Conservation (phyloP, 805 yeast species). For the Zygosaccharomyces rouxii region DNA sequence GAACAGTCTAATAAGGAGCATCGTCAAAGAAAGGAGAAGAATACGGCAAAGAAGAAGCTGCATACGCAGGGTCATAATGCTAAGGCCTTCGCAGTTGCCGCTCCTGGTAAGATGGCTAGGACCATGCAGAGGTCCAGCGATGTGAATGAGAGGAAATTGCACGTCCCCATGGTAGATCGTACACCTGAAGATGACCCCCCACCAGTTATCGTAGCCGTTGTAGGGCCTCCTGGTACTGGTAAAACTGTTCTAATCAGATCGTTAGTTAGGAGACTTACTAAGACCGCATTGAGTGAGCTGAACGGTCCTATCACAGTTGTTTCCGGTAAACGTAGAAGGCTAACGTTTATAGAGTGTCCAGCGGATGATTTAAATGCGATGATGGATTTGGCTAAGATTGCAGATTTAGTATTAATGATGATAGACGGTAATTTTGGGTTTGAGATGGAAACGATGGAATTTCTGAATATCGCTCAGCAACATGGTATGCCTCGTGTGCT, state of each 20-base stretch:
- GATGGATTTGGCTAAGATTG: slow-evolving; percentile 94
- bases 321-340: slow-evolving; percentile 86
- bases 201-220: slow-evolving; percentile 92
- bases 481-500: slow-evolving; percentile 98
- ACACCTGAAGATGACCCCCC: slow-evolving; percentile 98
- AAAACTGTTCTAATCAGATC: slow-evolving; percentile 90
- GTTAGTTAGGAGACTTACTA: slow-evolving; percentile 78
- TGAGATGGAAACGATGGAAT: slow-evolving; percentile 99
- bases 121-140: slow-evolving; percentile 84
- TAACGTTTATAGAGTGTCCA: slow-evolving; percentile 85
- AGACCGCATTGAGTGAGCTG: slow-evolving; percentile 77
- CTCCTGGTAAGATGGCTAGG: slow-evolving; percentile 81
- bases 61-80: slow-evolving; percentile 85
- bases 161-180: slow-evolving; percentile 96
- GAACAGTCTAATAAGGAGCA: slow-evolving; percentile 80
- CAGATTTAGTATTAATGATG: slow-evolving; percentile 83
- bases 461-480: slow-evolving; percentile 89
- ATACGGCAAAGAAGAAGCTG: slow-evolving; percentile 76
- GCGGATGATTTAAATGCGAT: slow-evolving; percentile 88
- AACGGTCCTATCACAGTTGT: slow-evolving; percentile 97
- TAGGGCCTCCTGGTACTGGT: slow-evolving; percentile 99
- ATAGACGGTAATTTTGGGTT: slow-evolving; percentile 97
- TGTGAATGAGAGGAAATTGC: slow-evolving; percentile 71
- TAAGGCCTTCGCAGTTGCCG: slow-evolving; percentile 75
- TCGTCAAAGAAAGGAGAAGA: slow-evolving; percentile 52